These are phyloP conservation scores for Pseudisothecium myosuroides DNA, from an alignment of 225 moss, liverwort and hornwort genomes.

Conservation along the genomic window DNA sequence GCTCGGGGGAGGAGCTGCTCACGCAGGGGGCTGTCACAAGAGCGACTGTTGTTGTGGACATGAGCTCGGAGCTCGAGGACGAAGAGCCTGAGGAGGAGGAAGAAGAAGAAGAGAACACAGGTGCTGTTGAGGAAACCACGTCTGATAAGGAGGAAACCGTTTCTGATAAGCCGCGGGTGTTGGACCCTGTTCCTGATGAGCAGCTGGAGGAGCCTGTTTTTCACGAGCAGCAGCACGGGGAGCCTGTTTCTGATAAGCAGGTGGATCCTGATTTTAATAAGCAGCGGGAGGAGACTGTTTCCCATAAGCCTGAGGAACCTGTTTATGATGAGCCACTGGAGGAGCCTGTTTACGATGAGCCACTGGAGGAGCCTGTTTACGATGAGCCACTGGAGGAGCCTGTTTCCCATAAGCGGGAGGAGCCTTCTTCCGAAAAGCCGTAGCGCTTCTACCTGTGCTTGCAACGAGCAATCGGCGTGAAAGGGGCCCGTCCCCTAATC, in stretches of 20 bases:
- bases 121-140: not conserved
- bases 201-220: not conserved
- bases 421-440: not conserved
- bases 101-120: not conserved
- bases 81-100: not conserved
- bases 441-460: not conserved
- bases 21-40: not conserved
- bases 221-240: not conserved
- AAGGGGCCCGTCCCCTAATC: not conserved
- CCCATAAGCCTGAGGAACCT: not conserved
- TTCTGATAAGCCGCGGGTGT: not conserved
- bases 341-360: not conserved
- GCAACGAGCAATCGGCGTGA: not conserved
- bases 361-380: not conserved
- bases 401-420: not conserved
- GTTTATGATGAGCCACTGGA: not conserved
- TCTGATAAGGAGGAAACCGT: not conserved
- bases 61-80: not conserved
- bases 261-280: not conserved
- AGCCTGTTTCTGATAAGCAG: not conserved
- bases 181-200: not conserved
- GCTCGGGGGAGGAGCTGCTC: not conserved
- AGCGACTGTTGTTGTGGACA: not conserved
- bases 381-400: not conserved
- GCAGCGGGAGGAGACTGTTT: not conserved